These are phyloP conservation scores for Penicillium psychrosexuale DNA, from an alignment of 2,329 filamentous ascomycete species.

Conservation along the genomic window DNA sequence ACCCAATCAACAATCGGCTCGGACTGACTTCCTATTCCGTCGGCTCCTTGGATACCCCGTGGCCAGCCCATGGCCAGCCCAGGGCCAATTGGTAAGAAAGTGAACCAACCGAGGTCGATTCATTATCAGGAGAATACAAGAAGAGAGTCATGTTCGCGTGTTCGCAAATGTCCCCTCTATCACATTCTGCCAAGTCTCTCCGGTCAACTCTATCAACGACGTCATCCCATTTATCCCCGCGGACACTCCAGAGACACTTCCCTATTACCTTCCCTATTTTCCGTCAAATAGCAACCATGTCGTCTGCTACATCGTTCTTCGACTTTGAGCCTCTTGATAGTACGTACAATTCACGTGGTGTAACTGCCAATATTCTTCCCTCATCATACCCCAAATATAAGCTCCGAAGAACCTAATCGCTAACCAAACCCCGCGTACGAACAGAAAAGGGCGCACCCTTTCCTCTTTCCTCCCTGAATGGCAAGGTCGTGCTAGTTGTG, in stretches of 20 bases:
- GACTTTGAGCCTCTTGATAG: constrained; percentile 59
- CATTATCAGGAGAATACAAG: constrained; percentile 8
- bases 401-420: neutral
- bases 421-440: constrained; percentile 5
- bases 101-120: constrained; percentile 9
- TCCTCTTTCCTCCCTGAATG: constrained; percentile 68
- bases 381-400: neutral
- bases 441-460: constrained; percentile 71
- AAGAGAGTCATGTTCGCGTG: constrained; percentile 6
- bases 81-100: constrained; percentile 19
- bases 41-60: constrained; percentile 13
- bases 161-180: neutral
- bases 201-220: constrained; percentile 9
- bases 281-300: constrained; percentile 43
- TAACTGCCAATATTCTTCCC: neutral
- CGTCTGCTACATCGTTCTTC: constrained; percentile 58
- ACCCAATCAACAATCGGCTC: constrained; percentile 4
- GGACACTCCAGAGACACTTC: neutral
- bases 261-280: neutral
- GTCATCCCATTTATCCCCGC: constrained; percentile 14
- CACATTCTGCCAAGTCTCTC: constrained; percentile 4
- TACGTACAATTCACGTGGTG: constrained; percentile 34
- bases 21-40: constrained; percentile 6
- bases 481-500: constrained; percentile 92
- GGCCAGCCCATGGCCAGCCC: constrained; percentile 18